phyloP scores from a whole-genome alignment of 768 basidiomycete species.

The Suillus alpinus region DNA sequence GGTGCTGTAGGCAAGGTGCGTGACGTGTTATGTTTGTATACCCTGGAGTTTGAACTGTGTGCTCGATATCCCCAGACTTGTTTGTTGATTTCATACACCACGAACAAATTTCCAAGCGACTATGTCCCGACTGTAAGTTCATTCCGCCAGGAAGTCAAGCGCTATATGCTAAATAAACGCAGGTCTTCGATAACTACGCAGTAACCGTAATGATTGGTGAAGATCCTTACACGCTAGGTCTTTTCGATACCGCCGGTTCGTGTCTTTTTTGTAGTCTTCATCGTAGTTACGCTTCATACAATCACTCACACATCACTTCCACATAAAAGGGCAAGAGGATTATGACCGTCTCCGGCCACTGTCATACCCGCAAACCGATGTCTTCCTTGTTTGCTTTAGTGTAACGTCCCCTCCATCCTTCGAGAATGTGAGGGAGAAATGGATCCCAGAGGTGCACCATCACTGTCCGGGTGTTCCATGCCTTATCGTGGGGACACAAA shows the following conservation, averaged over 20 bases:
- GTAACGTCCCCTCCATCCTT: slow-evolving; percentile 98
- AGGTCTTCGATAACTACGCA: slow-evolving; percentile 97
- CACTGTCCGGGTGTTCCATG: slow-evolving; percentile 99
- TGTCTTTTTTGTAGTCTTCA: slow-evolving; percentile 15
- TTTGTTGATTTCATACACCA: slow-evolving; percentile 94
- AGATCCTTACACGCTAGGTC: slow-evolving; percentile 95
- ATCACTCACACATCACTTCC: slow-evolving; percentile 15
- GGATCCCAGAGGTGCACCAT: slow-evolving; percentile 99
- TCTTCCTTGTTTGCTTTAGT: slow-evolving; percentile 99
- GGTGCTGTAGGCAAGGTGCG: slow-evolving; percentile 97
- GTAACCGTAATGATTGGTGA: slow-evolving; percentile 99
- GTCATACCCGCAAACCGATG: slow-evolving; percentile 99
- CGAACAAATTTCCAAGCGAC: slow-evolving; percentile 98
- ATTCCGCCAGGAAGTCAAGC: not conserved
- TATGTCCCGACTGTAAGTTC: slow-evolving; percentile 92
- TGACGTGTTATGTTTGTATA: slow-evolving; percentile 10
- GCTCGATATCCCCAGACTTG: slow-evolving; percentile 61
- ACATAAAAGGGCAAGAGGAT: slow-evolving; percentile 87
- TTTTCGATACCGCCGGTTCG: slow-evolving; percentile 98
- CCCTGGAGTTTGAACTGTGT: not conserved
- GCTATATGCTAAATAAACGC: slow-evolving; percentile 15
- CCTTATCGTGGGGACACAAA: slow-evolving; percentile 98
- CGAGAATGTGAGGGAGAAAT: slow-evolving; percentile 99
- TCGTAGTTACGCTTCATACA: slow-evolving; percentile 5
- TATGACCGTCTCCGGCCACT: slow-evolving; percentile 98